A percentile compares a stretch with the other conserved stretches of the same genome.
Evolutionary conservation across 2,329 filamentous ascomycete species (phyloP).

Genomic region (Botryotinia calthae): DNA sequence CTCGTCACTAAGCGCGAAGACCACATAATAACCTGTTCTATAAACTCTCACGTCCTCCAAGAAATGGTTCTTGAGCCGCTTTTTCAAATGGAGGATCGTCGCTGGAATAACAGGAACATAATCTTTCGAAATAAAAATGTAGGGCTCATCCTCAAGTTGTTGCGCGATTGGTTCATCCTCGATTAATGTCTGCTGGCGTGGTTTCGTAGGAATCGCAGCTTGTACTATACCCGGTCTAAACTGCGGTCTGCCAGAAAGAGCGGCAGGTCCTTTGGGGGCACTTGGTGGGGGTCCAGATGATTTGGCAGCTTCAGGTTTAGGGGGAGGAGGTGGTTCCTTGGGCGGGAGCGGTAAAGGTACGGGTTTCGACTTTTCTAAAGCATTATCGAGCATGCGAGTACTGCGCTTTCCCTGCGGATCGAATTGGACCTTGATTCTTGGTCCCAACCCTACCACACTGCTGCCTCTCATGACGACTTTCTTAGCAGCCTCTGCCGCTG

Average conservation of each 20-base stretch:
- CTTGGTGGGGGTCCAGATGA: conserved; percentile 70
- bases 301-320: conserved; percentile 42
- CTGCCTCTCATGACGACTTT: conserved; percentile 75
- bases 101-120: conserved; percentile 84
- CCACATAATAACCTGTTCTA: conserved; percentile 81
- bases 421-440: conserved; percentile 71
- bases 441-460: conserved; percentile 73
- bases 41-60: conserved; percentile 83
- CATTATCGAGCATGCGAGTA: conserved; percentile 70
- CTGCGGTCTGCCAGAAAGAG: conserved; percentile 31
- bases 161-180: conserved; percentile 61
- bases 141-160: conserved; percentile 75
- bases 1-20: conserved; percentile 76
- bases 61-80: conserved; percentile 77
- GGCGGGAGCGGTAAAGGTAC: conserved; percentile 33
- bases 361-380: conserved; percentile 62
- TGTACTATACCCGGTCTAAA: conserved; percentile 31
- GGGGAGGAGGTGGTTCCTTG: conserved; percentile 40
- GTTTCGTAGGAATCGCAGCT: conserved; percentile 43
- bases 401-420: conserved; percentile 87
- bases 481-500: conserved; percentile 77
- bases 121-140: conserved; percentile 83
- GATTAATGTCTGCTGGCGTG: conserved; percentile 53
- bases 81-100: conserved; percentile 86
- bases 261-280: conserved; percentile 74